Conservation (phyloP, 2,329 filamentous ascomycete species). For the Bipolaris bicolor region DNA sequence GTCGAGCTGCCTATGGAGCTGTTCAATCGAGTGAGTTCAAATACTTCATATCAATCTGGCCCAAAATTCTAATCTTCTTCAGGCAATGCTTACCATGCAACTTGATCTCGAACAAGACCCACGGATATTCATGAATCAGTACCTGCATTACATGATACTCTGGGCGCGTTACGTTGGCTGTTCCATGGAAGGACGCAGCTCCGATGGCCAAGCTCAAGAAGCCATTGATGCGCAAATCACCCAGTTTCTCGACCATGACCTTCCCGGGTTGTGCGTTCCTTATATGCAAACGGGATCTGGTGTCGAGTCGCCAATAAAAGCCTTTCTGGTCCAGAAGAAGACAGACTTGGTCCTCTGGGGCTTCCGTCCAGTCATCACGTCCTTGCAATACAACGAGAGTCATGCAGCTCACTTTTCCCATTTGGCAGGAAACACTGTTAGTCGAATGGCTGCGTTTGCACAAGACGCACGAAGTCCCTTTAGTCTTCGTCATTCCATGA, state of each 20-base stretch:
- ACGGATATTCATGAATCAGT: constrained; percentile 27
- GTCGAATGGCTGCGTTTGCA: constrained; percentile 15
- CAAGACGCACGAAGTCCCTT: constrained; percentile 10
- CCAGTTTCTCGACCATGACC: constrained; percentile 11
- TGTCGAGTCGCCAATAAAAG: not conserved
- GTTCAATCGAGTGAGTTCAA: constrained; percentile 25
- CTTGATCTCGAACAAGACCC: constrained; percentile 13
- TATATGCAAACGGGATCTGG: not conserved
- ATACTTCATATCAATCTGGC: too few relatives aligned
- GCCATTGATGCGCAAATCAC: constrained; percentile 20
- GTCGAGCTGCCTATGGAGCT: constrained; percentile 30
- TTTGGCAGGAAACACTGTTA: constrained; percentile 25
- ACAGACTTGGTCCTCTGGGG: constrained; percentile 35
- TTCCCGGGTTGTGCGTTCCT: constrained; percentile 4
- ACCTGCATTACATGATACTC: constrained; percentile 30
- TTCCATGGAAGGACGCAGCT: constrained; percentile 29
- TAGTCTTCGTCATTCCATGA: constrained; percentile 27
- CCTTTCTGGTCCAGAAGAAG: constrained; percentile 26
- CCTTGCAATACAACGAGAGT: constrained; percentile 28
- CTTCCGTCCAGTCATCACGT: constrained; percentile 29
- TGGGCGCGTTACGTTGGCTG: constrained; percentile 35
- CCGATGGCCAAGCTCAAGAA: constrained; percentile 12
- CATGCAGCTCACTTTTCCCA: constrained; percentile 21
- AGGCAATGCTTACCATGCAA: constrained; percentile 23
- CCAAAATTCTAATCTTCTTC: not conserved